Percentiles rank a stretch among this genome's conserved stretches.
Evolutionary conservation across 1,284 basidiomycete genomes (phyloP).

Genomic region (Blastosporella zonata): DNA sequence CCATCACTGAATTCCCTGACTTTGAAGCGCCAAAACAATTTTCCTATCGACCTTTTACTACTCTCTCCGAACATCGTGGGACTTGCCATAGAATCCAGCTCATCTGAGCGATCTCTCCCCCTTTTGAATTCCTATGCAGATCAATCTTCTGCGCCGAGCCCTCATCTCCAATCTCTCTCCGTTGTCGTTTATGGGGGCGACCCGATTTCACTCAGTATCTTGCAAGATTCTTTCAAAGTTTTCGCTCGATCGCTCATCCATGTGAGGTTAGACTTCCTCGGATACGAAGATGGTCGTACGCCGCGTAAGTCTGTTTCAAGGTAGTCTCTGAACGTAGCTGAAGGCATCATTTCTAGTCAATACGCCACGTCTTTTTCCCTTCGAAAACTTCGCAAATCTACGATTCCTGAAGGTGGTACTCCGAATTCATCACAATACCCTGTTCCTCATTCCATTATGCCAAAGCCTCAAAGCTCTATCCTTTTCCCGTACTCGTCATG

Average conservation of each 20-base stretch:
- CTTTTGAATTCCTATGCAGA: neutral
- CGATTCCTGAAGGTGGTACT: neutral
- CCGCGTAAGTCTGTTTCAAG: neutral
- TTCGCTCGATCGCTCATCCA: slow-evolving; percentile 3
- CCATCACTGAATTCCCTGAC: neutral
- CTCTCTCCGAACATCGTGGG: neutral
- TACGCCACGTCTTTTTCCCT: neutral
- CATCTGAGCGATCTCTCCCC: neutral
- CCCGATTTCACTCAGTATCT: neutral
- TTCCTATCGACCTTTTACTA: slow-evolving; percentile 2
- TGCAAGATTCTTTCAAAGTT: neutral
- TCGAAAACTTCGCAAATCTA: neutral
- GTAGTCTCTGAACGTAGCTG: neutral
- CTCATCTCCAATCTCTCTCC: neutral
- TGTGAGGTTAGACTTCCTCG: neutral
- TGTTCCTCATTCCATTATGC: neutral
- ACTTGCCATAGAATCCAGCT: neutral
- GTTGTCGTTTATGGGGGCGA: slow-evolving; percentile 3
- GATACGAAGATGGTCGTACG: neutral
- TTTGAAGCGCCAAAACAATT: slow-evolving; percentile 1
- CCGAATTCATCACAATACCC: neutral
- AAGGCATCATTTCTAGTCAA: neutral
- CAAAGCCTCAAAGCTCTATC: neutral
- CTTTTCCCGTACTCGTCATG: neutral
- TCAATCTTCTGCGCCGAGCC: neutral